Percentiles rank a stretch among this genome's conserved stretches.
phyloP scores from a whole-genome alignment of 2,329 filamentous ascomycete species.

The Blastomyces gilchristii region DNA sequence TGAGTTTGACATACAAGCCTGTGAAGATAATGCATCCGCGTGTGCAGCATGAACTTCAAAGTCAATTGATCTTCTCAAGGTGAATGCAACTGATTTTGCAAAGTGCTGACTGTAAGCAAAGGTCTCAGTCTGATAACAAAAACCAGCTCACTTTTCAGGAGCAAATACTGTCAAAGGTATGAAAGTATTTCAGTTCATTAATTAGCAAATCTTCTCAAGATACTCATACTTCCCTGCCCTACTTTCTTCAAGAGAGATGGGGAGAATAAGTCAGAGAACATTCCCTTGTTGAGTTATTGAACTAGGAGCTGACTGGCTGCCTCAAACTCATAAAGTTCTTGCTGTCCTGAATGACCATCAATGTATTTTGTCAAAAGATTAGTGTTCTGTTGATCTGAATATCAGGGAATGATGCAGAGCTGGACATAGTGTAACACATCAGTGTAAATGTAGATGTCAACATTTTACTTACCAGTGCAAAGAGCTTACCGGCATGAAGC shows the following conservation, averaged over 20 bases:
- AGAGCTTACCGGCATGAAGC: too few relatives aligned
- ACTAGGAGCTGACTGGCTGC: neutral
- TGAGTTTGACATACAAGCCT: neutral
- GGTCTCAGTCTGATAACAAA: neutral
- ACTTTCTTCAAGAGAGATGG: too few relatives aligned
- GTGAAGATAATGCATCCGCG: neutral
- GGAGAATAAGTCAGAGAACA: too few relatives aligned
- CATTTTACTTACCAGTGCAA: too few relatives aligned
- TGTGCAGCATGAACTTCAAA: neutral
- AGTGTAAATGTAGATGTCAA: too few relatives aligned
- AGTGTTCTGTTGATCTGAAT: too few relatives aligned
- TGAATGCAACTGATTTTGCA: neutral
- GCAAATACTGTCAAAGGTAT: neutral
- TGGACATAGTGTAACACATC: too few relatives aligned
- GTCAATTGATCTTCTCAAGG: neutral
- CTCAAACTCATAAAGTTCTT: neutral
- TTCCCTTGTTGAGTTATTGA: too few relatives aligned
- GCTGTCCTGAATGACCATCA: too few relatives aligned
- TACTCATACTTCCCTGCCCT: too few relatives aligned
- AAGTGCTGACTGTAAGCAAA: neutral
- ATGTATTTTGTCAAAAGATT: too few relatives aligned
- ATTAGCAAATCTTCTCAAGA: neutral
- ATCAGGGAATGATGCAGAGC: too few relatives aligned
- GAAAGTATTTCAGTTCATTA: neutral
- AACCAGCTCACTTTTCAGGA: neutral